Evolutionary conservation across 306 rosid genomes (phyloP).

Genomic region (Trifolium repens): DNA sequence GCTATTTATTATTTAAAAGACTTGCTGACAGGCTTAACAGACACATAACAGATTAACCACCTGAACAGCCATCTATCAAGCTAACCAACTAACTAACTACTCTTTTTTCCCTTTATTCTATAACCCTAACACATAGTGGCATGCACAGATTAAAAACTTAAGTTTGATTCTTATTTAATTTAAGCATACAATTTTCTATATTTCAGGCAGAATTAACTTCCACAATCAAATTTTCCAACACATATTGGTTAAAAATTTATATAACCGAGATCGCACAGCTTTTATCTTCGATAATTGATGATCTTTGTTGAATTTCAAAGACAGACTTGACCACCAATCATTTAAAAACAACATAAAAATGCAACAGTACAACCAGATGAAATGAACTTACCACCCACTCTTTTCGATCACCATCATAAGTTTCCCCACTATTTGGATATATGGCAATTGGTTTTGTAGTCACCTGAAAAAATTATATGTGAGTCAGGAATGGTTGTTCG

Average conservation of each 20-base stretch:
- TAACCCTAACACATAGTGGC: background rate
- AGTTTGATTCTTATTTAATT: slow-evolving; percentile 20
- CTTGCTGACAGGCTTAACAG: too few species aligned
- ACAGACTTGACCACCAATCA: slow-evolving; percentile 13
- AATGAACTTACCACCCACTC: slow-evolving; percentile 60
- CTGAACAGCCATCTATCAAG: background rate
- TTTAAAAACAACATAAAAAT: slow-evolving; percentile 29
- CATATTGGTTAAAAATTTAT: background rate
- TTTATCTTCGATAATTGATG: slow-evolving; percentile 23
- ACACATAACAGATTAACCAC: background rate
- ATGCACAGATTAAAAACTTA: background rate
- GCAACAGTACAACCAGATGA: slow-evolving; percentile 27
- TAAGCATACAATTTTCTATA: slow-evolving; percentile 33
- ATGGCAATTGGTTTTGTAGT: slow-evolving; percentile 57
- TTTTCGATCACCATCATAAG: slow-evolving; percentile 51
- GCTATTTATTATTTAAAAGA: background rate
- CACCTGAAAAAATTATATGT: slow-evolving; percentile 48
- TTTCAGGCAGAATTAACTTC: slow-evolving; percentile 21
- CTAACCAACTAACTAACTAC: too few species aligned
- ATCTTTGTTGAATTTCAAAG: slow-evolving; percentile 26
- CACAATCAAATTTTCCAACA: background rate
- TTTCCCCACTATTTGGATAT: slow-evolving; percentile 72
- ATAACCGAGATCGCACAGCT: slow-evolving; percentile 7
- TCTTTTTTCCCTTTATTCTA: too few species aligned
- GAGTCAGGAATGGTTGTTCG: slow-evolving; percentile 22